Evolutionary conservation across 2,329 filamentous ascomycete genomes (phyloP).

Genomic region (Sclerotinia spermophila): DNA sequence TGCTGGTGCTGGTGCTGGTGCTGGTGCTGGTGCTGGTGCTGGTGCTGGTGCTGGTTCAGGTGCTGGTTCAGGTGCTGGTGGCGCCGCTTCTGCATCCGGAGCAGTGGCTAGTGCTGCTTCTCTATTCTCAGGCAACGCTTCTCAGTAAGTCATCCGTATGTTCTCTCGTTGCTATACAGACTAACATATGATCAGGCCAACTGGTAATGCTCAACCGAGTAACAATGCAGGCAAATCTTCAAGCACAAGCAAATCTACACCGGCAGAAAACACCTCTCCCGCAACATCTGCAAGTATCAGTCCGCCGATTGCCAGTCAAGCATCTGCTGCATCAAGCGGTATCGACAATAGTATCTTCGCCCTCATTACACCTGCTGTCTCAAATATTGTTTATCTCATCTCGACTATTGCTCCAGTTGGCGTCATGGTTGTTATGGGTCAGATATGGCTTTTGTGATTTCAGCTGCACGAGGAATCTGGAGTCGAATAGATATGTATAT

Average conservation of each 20-base stretch:
- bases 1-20: neutral
- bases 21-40: neutral
- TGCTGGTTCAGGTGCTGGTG: neutral
- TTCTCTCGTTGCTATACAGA: neutral
- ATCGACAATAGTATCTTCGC: constrained; percentile 12
- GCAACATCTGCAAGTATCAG: constrained; percentile 1
- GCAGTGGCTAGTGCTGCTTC: constrained; percentile 15
- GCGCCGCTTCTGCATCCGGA: constrained; percentile 2
- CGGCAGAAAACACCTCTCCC: constrained; percentile 12
- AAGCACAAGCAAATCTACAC: constrained; percentile 8
- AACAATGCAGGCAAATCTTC: constrained; percentile 3
- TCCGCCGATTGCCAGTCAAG: constrained; percentile 17
- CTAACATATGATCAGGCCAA: constrained; percentile 1
- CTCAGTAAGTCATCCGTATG: neutral
- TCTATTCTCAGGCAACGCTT: constrained; percentile 3
- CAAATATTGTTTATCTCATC: constrained; percentile 9
- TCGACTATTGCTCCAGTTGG: constrained; percentile 9
- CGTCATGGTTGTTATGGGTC: constrained; percentile 10
- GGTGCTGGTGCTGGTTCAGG: neutral
- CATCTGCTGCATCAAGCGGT: constrained; percentile 14
- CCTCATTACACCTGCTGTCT: neutral
- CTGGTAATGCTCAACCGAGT: constrained; percentile 10
- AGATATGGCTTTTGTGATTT: constrained; percentile 15
- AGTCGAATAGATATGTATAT: neutral
- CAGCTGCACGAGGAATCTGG: neutral